Percentiles rank a stretch among this genome's conserved stretches.
Conservation (phyloP, 768 basidiomycete species). For the Agaricus subrufescens region DNA sequence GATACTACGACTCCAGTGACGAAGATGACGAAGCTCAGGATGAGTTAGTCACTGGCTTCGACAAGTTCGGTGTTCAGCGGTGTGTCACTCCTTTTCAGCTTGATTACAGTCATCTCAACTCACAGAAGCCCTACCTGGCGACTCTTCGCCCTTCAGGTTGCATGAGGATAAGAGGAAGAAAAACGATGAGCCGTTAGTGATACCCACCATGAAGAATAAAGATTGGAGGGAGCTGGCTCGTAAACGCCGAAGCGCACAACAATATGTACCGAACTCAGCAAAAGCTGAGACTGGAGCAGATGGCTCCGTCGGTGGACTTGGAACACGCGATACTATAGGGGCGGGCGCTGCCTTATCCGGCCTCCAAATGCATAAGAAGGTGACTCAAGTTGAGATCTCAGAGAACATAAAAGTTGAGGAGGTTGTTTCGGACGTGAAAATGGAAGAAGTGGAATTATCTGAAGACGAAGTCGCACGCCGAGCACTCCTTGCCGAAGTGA, state of each 20-base stretch:
- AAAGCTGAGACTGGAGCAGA: slow-evolving; percentile 53
- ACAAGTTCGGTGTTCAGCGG: slow-evolving; percentile 77
- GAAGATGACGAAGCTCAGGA: slow-evolving; percentile 55
- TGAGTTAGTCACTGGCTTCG: slow-evolving; percentile 68
- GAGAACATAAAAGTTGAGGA: slow-evolving; percentile 15
- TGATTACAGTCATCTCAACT: slow-evolving; percentile 58
- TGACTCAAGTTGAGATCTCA: slow-evolving; percentile 23
- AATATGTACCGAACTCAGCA: slow-evolving; percentile 65
- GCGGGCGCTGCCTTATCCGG: slow-evolving; percentile 70
- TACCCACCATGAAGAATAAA: slow-evolving; percentile 79
- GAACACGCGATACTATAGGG: slow-evolving; percentile 72
- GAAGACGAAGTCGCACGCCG: slow-evolving; percentile 81
- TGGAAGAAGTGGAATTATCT: slow-evolving; percentile 43
- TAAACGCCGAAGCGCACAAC: slow-evolving; percentile 47
- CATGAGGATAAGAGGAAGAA: slow-evolving; percentile 39
- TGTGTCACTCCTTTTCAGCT: slow-evolving; percentile 45
- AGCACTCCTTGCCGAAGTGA: slow-evolving; percentile 62
- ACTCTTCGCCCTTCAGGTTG: slow-evolving; percentile 28
- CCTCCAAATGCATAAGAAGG: slow-evolving; percentile 46
- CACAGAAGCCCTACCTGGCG: slow-evolving; percentile 48
- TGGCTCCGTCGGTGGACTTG: slow-evolving; percentile 74
- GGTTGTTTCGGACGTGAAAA: slow-evolving; percentile 22
- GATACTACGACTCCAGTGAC: slow-evolving; percentile 45
- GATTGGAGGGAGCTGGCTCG: slow-evolving; percentile 87
- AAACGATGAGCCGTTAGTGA: slow-evolving; percentile 67